A percentile compares a stretch with the other conserved stretches of the same genome.
phyloP scores from a whole-genome alignment of 208 protist genomes.

The Trypanosoma congolense region DNA sequence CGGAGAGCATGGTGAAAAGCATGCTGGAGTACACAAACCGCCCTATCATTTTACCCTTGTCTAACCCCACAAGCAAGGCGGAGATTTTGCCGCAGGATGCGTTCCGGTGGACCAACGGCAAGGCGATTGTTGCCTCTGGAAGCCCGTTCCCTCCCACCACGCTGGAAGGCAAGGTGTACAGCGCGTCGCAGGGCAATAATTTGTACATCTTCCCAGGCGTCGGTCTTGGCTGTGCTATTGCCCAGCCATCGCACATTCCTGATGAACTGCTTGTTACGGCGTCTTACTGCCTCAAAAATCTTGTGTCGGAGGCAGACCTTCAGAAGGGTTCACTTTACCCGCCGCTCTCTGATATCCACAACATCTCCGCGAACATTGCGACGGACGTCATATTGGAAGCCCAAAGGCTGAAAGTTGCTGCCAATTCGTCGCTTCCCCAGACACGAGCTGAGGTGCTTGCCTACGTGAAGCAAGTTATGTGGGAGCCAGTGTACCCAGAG shows the following conservation, averaged over 20 bases:
- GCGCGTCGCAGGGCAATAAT: conserved; percentile 96
- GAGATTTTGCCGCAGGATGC: conserved; percentile 90
- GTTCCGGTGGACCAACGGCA: conserved; percentile 91
- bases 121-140: conserved; percentile 93
- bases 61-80: conserved; percentile 91
- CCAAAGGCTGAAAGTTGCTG: conserved; percentile 56
- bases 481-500: conserved; percentile 64
- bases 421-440: conserved; percentile 39
- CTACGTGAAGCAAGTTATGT: conserved; percentile 41
- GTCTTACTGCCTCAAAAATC: conserved; percentile 62
- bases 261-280: conserved; percentile 86
- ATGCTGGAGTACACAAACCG: conserved; percentile 70
- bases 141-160: conserved; percentile 92
- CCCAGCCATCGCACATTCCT: conserved; percentile 78
- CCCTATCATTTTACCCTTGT: conserved; percentile 96
- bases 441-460: conserved; percentile 41
- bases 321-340: conserved; percentile 59
- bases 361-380: conserved; percentile 74
- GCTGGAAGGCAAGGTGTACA: conserved; percentile 73
- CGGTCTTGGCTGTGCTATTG: conserved; percentile 83
- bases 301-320: conserved; percentile 46
- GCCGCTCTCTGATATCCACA: conserved; percentile 63
- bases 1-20: conserved; percentile 84
- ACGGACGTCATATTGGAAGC: conserved; percentile 59
- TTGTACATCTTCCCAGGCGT: conserved; percentile 95